Percentiles rank a stretch among this genome's conserved stretches.
phyloP scores from a whole-genome alignment of 2,329 filamentous ascomycete species.

The Diplodia mutila region DNA sequence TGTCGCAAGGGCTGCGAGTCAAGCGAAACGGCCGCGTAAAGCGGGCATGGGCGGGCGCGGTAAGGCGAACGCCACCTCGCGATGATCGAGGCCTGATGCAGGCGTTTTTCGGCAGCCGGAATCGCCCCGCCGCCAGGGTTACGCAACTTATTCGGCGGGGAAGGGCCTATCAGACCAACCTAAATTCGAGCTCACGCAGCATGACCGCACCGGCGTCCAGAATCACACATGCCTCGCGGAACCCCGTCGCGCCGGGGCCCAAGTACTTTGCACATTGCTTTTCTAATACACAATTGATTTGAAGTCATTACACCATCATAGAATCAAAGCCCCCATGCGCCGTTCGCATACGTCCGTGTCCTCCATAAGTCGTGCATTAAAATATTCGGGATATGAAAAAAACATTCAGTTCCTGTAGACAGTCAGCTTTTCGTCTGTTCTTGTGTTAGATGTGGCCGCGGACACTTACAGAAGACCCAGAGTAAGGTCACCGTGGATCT shows the following conservation, averaged over 20 bases:
- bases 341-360: constrained; percentile 12
- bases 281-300: constrained; percentile 6
- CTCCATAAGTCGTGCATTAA: constrained; percentile 17
- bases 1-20: neutral
- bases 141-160: neutral
- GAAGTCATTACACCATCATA: constrained; percentile 11
- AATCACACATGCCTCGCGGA: neutral
- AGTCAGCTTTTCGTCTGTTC: constrained; percentile 6
- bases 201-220: neutral
- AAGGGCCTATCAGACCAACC: constrained; percentile 14
- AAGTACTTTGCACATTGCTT: constrained; percentile 13
- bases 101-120: neutral
- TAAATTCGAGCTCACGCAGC: constrained; percentile 7
- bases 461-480: constrained; percentile 55
- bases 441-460: neutral
- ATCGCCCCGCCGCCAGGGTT: constrained; percentile 12
- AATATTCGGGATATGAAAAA: constrained; percentile 1
- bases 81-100: constrained; percentile 16
- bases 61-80: neutral
- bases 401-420: constrained; percentile 25
- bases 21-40: constrained; percentile 4
- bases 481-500: constrained; percentile 67
- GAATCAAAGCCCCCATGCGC: constrained; percentile 4
- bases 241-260: neutral
- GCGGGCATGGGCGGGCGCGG: neutral